Evolutionary conservation across 495 filamentous ascomycete species (phyloP), one percentile per base, ranked within the genome.

Genomic region (Hypoxylon lienhwacheense): DNA sequence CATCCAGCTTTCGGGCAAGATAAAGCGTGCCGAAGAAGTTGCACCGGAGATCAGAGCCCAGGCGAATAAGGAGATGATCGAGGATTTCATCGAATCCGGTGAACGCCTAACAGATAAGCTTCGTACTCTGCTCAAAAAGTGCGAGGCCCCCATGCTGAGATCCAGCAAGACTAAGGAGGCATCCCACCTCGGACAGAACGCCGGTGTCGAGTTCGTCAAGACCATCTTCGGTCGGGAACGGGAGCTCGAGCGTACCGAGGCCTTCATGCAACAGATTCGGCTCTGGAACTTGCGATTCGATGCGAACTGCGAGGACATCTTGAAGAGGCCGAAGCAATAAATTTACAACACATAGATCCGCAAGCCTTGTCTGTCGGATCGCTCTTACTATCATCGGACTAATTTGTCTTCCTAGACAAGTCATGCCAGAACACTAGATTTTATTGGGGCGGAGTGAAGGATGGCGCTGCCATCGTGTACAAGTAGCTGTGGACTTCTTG

Each of bases 261-360:
- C 86, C 73, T 79, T 97, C 72, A 97, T 97, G 93, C 83, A 87
- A 56, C 85, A 85, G 44, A 86, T 97, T 67, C 84, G 87, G n/a
- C 78, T 92, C 7, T 98, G 93, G 91, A 90, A 88, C 66, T 84
- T 95, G 74, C 85, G 93, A 15, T 98, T 97, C 66, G 91, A 97
- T 66, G 89, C 89, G 66, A 96, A 97, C 78, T 96, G 90, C 75
- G 92, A 97, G 64, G 87, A 89, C 6, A 93, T 97, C 47, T 75
- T 97, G 44, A 81, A 81, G 63, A 77, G 76, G 58, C 79, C 82
- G 36, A 73, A 68, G 58, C 57, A 72, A 63, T 79, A 75, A 68
- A 69, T 28, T n/a, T n/a, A n/a, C n/a, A n/a, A n/a, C n/a, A n/a
- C n/a, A n/a, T n/a, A n/a, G n/a, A 14, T 20, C 21, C 42, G 52